These are phyloP conservation scores for Ambrosia trifida DNA, from an alignment of 129 eudicot genomes.

Conservation along the genomic window DNA sequence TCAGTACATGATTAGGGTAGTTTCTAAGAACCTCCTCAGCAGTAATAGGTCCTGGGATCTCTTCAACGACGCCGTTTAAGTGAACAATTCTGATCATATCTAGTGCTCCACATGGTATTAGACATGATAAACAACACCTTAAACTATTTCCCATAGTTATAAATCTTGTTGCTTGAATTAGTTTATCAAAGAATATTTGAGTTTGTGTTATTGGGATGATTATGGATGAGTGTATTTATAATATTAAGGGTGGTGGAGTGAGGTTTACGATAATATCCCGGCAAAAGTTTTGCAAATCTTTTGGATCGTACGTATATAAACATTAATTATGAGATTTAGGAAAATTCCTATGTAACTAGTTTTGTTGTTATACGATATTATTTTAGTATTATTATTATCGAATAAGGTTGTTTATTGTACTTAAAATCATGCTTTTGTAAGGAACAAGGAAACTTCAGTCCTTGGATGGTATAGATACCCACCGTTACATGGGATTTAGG, in stretches of 20 bases:
- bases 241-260: constrained; percentile 28
- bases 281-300: constrained; percentile 22
- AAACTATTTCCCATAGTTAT: constrained; percentile 65
- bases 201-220: constrained; percentile 6
- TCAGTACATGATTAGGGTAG: constrained; percentile 73
- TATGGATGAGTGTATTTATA: constrained; percentile 29
- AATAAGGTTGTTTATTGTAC: no score
- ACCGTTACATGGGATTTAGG: no score
- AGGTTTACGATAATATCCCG: constrained; percentile 26
- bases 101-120: constrained; percentile 90
- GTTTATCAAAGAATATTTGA: background rate
- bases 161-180: background rate
- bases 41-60: constrained; percentile 60
- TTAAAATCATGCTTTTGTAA: no score
- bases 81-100: constrained; percentile 89
- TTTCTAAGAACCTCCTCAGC: constrained; percentile 69
- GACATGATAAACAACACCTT: constrained; percentile 88
- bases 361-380: background rate
- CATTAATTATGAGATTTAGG: background rate
- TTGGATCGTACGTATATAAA: constrained; percentile 26
- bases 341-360: background rate
- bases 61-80: constrained; percentile 73
- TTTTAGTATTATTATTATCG: background rate
- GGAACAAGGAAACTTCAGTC: no score
- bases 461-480: no score